Percentiles rank a stretch among this genome's conserved stretches.
Evolutionary conservation across 2,329 filamentous ascomycete species (phyloP).

Genomic region (Epichloe hybrida): DNA sequence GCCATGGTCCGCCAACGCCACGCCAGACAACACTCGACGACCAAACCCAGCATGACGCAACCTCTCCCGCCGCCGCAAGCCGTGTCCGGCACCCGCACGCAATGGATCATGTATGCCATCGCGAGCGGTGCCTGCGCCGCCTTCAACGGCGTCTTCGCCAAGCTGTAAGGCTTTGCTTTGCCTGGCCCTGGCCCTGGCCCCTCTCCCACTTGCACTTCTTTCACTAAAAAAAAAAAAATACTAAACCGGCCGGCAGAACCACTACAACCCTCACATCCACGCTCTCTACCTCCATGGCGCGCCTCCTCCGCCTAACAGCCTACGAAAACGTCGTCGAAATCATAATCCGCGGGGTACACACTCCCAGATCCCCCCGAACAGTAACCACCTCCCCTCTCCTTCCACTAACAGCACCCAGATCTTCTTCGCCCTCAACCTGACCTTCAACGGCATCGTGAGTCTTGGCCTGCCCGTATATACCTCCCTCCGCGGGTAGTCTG

Average conservation of each 20-base stretch:
- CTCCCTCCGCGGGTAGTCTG: no score
- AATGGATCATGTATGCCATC: slow-evolving; percentile 57
- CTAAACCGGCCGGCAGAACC: slow-evolving; percentile 24
- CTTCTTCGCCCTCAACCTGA: slow-evolving; percentile 63
- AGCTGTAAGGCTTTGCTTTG: slow-evolving; percentile 47
- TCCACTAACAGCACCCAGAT: slow-evolving; percentile 27
- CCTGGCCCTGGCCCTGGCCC: no score
- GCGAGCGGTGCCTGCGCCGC: slow-evolving; percentile 67
- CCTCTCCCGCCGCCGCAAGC: slow-evolving; percentile 9
- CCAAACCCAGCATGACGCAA: slow-evolving; percentile 5
- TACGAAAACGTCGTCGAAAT: slow-evolving; percentile 32
- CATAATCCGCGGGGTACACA: slow-evolving; percentile 23
- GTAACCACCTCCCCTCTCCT: neutral
- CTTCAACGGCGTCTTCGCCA: slow-evolving; percentile 73
- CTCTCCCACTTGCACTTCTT: no score
- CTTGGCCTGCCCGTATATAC: neutral
- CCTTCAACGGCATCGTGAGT: slow-evolving; percentile 57
- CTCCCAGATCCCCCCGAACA: neutral
- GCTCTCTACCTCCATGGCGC: slow-evolving; percentile 32
- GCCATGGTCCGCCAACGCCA: slow-evolving; percentile 19
- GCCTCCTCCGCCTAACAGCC: slow-evolving; percentile 27
- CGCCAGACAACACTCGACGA: neutral
- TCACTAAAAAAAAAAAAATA: no score
- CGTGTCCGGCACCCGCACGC: slow-evolving; percentile 20
- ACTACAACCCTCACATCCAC: slow-evolving; percentile 41